Base-by-base conservation (phyloP, 2,329 filamentous ascomycete species). In the Neobulgaria alba region DNA sequence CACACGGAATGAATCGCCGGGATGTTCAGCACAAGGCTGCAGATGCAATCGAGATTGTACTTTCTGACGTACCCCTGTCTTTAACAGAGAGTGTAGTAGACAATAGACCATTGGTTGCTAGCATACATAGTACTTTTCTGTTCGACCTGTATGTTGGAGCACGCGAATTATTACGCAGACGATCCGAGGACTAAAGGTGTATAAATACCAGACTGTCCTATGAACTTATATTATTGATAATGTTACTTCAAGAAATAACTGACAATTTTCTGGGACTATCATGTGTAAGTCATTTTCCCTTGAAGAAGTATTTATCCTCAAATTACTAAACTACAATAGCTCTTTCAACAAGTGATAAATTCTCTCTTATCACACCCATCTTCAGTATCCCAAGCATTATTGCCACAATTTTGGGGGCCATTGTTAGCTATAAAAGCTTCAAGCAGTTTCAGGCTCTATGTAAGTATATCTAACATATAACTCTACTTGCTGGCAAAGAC, bases 321-420 rank as follows among this genome's bases (percentile, higher is more conserved):
- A 31, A 31, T 23, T 29, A 35, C 36, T 29, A n/a, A 40, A 20
- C 18, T 32, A 41, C 16, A 23, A 39, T 36, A 42, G 39, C 31
- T 26, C 40, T 46, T 37, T 43, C 43, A 21, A 20, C 34, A 31
- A 43, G 31, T 35, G 46, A 48, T 32, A 38, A 29, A 36, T 43
- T 48, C 29, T 32, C 46, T 35, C 43, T 48, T 17, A 23, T 37
- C 21, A 43, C 40, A 15, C 46, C 46, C 29, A 36, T 46, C 36
- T 14, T 49, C 35, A 40, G 46, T 23, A 46, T 49, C 16, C 46
- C 43, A 37, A 35, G 43, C 21, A 42, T 49, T 18, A 42, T 49
- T 19, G 46, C 43, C n/a, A 44, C 46, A 33, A 44, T 49, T 15
- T 17, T 39, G 5, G 38, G 40, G 15, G 38, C 33, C 19, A 41